Conservation (phyloP, 768 basidiomycete genomes). For the Suillus hirtellus region DNA sequence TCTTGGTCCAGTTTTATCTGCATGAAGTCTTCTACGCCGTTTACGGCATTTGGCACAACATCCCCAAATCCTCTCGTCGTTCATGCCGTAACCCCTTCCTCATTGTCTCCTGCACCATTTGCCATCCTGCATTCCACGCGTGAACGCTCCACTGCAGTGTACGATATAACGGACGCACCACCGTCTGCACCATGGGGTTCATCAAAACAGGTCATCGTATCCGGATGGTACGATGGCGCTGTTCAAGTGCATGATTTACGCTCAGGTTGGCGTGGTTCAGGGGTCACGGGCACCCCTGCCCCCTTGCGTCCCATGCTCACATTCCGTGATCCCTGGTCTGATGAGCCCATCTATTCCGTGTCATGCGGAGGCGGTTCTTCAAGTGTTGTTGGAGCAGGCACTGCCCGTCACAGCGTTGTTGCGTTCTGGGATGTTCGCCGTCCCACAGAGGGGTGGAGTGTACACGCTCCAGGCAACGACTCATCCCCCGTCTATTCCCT, state of each 20-base stretch:
- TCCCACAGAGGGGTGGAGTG: slow-evolving; percentile 66
- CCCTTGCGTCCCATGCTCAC: slow-evolving; percentile 59
- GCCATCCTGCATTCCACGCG: slow-evolving; percentile 46
- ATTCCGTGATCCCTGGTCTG: slow-evolving; percentile 65
- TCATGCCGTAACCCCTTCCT: slow-evolving; percentile 50
- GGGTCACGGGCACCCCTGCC: slow-evolving; percentile 25
- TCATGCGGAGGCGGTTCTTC: slow-evolving; percentile 71
- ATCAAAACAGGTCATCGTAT: slow-evolving; percentile 69
- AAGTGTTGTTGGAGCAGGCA: slow-evolving; percentile 71
- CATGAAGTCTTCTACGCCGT: slow-evolving; percentile 50
- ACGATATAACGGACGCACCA: slow-evolving; percentile 65
- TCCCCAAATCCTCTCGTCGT: slow-evolving; percentile 52
- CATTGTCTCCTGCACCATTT: slow-evolving; percentile 48
- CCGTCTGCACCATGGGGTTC: slow-evolving; percentile 66
- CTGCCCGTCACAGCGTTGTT: slow-evolving; percentile 74
- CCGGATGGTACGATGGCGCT: slow-evolving; percentile 81
- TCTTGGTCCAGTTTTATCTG: slow-evolving; percentile 68
- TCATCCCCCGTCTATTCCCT: slow-evolving; percentile 76
- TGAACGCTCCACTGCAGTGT: slow-evolving; percentile 57
- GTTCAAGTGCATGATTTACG: slow-evolving; percentile 79
- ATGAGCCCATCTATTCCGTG: slow-evolving; percentile 75
- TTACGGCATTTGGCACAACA: slow-evolving; percentile 69
- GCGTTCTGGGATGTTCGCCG: slow-evolving; percentile 81
- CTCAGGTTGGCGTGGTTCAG: slow-evolving; percentile 21
- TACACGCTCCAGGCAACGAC: slow-evolving; percentile 80